Base-by-base conservation (phyloP, 768 basidiomycete species). In the Lactarius deliciosus region DNA sequence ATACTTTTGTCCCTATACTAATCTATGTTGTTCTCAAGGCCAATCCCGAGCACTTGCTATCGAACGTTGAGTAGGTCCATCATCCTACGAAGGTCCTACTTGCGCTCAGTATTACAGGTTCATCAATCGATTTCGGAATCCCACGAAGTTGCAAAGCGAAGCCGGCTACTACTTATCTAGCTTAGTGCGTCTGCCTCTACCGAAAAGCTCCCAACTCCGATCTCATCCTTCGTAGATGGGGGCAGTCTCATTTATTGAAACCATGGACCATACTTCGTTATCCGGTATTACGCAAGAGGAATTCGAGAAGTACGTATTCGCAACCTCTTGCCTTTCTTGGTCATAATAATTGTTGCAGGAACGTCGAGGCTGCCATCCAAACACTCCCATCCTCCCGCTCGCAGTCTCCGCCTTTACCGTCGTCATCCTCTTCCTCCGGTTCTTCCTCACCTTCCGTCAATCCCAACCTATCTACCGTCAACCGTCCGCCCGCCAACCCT, bases 91-190 rank as follows among this genome's bases (percentile, higher is more conserved):
- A 18, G 41, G 28, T 68, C 38, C 34, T 36, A 63, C 38, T 57
- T 22, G 30, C 34, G 34, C 64, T 43, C 2, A 43, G 7, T 8
- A 6, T 34, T 45, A 20, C 70, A 96, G 94, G 74, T 99, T 98
- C 76, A 96, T 99, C 73, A 94, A 89, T 70, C 89, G 97, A 13
- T 99, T 98, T 75, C 83, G 97, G 47, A 94, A 92, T 74, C 91
- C 95, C 0, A 80, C 81, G 4, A 96, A 94, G 75, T 78, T 99
- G 43, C 91, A 94, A 72, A 94, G 96, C 63, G 97, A 99, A 77
- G 90, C 94, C 5, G 97, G 96, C 0, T 98, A 99, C 76, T 98
- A 99, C 76, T 81, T 99, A 7, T 97, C 96, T 0, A 96, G 94
- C 78, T 82, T 99, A 62, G 96, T 95, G 71, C 72, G 89, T 76